Conservation (phyloP, 2,329 filamentous ascomycete genomes). For the Ramularia endophylla region DNA sequence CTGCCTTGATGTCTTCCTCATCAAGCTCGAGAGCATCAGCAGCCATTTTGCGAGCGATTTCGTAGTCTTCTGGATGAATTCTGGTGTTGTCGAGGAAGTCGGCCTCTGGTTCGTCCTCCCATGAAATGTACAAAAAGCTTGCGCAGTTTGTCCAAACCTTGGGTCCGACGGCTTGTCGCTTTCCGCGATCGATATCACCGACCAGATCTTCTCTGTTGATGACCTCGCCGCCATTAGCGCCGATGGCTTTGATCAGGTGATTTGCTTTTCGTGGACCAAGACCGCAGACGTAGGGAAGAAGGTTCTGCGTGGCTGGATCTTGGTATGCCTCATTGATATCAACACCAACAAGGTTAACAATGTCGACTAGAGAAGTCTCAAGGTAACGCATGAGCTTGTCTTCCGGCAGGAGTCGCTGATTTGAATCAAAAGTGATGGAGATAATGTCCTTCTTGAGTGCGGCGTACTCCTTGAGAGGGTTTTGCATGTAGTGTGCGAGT, state of each 20-base stretch:
- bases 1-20: constrained; percentile 94
- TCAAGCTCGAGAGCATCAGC: constrained; percentile 94
- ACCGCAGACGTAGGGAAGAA: constrained; percentile 86
- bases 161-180: constrained; percentile 67
- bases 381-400: constrained; percentile 82
- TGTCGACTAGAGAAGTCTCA: constrained; percentile 96
- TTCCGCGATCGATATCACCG: constrained; percentile 65
- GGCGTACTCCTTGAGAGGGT: constrained; percentile 93
- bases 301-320: constrained; percentile 74
- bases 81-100: constrained; percentile 96
- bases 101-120: constrained; percentile 58
- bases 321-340: constrained; percentile 88
- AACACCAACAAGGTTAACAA: constrained; percentile 94
- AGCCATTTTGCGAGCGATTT: constrained; percentile 96
- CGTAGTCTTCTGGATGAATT: constrained; percentile 97
- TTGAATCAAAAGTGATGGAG: constrained; percentile 81
- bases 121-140: constrained; percentile 87
- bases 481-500: constrained; percentile 86
- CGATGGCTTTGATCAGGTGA: constrained; percentile 80
- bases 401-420: constrained; percentile 79
- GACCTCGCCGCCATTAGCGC: constrained; percentile 81
- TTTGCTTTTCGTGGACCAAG: constrained; percentile 88
- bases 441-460: constrained; percentile 82
- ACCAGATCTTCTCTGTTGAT: constrained; percentile 81
- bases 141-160: constrained; percentile 96